These are phyloP conservation scores for Anisodus acutangulus DNA, from an alignment of 257 asterid genomes.

Conservation along the genomic window DNA sequence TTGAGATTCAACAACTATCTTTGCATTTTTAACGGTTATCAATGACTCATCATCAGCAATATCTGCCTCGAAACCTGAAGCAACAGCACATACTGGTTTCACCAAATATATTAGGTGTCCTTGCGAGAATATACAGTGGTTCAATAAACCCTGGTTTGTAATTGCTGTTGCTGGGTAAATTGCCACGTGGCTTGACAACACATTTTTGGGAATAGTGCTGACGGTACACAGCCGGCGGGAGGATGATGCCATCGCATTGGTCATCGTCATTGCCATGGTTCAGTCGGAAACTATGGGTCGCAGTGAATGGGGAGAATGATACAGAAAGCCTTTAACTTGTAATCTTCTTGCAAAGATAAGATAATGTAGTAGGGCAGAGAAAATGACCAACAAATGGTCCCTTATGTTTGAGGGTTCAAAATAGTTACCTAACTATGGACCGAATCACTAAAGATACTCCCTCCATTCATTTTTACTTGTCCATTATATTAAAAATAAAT, in stretches of 20 bases:
- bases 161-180: background rate
- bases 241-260: background rate
- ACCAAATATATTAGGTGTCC: background rate
- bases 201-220: too few relatives aligned
- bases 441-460: too few relatives aligned
- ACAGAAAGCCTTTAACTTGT: background rate
- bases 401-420: too few relatives aligned
- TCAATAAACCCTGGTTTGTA: background rate
- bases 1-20: slow-evolving; percentile 60
- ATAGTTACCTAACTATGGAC: too few relatives aligned
- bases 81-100: slow-evolving; percentile 15
- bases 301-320: too few relatives aligned
- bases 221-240: background rate
- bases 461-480: too few relatives aligned
- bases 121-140: background rate
- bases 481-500: too few relatives aligned
- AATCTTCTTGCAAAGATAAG: background rate
- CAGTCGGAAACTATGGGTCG: background rate
- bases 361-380: background rate
- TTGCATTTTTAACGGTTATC: slow-evolving; percentile 48
- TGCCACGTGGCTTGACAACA: background rate
- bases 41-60: slow-evolving; percentile 43
- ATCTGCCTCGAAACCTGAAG: slow-evolving; percentile 54
- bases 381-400: too few relatives aligned
- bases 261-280: background rate